Evolutionary conservation across 2,329 filamentous ascomycete species (phyloP).

Genomic region (Aspergillus eucalypticola): DNA sequence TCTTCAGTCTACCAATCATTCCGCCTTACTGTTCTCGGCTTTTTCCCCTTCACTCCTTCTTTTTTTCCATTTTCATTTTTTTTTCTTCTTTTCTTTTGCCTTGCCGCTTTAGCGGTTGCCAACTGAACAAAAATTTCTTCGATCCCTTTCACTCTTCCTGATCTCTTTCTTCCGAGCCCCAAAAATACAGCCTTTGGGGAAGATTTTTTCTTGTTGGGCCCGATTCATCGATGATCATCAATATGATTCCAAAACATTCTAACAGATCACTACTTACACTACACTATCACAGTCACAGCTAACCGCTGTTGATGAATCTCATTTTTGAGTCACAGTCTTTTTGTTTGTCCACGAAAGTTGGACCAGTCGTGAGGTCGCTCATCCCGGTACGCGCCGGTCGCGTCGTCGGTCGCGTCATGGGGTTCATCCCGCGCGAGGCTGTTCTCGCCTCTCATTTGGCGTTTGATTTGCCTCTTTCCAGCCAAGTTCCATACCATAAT

Average conservation of each 20-base stretch:
- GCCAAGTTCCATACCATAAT: no score
- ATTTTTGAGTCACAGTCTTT: neutral
- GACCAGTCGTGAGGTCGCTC: neutral
- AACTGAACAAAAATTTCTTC: conserved; percentile 37
- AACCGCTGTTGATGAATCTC: neutral
- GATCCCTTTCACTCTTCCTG: conserved; percentile 19
- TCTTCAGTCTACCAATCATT: conserved; percentile 30
- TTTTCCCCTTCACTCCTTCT: conserved; percentile 22
- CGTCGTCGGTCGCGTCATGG: conserved; percentile 9
- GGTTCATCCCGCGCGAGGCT: neutral
- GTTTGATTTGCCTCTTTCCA: conserved; percentile 1
- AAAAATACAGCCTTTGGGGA: neutral
- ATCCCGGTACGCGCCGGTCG: conserved; percentile 1
- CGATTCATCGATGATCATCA: neutral
- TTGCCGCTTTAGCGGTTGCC: conserved; percentile 37
- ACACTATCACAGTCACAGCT: neutral
- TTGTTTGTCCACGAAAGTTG: neutral
- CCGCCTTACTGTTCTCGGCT: conserved; percentile 23
- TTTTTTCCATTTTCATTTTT: conserved; percentile 11
- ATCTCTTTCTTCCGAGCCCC: conserved; percentile 11
- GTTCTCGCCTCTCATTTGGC: conserved; percentile 7
- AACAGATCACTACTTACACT: neutral
- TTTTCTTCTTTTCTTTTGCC: conserved; percentile 9
- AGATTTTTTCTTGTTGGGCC: neutral
- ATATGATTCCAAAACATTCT: neutral